Base-by-base conservation (phyloP, 2,329 filamentous ascomycete species). In the Phyllosticta citrichinensis region DNA sequence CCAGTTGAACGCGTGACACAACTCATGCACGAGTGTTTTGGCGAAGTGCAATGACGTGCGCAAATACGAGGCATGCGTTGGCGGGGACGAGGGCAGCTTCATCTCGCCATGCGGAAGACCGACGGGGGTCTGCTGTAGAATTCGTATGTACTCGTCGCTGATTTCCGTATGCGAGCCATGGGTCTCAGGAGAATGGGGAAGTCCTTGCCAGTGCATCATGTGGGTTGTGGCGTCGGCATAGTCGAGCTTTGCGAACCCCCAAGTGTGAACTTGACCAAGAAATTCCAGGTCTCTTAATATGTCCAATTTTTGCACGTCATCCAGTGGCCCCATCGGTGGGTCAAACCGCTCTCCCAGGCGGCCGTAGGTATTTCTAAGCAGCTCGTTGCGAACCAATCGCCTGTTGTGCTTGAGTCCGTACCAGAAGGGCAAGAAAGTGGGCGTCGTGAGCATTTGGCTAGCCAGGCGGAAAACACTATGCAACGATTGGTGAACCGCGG, bases 11-110 rank as follows among this genome's bases (percentile, higher is more conserved):
- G 53, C 61, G 22, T 62, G 56, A 25, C 56, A 62, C 10, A 62
- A 24, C 53, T 62, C 61, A 25, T 62, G 57, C 47, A 62, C 57
- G n/a, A 62, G n/a, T 5, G 50, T 62, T 27, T 62, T 62, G 11
- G 61, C 57, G 11, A 62, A 57, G 50, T 62, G 61, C 30, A 62
- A 62, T 20, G 50, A 51, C 19, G 52, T 60, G 35, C 61, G 56
- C 19, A 52, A 19, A 47, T 52, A 52, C 24, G 52, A 60, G 10
- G 47, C 56, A 8, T 14, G n/a, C 4, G 61, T 60, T 14, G 61
- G 59, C 59, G 30, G n/a, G 59, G 35, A 54, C 19, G 3, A n/a
- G 40, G 40, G 17, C 17, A n/a, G 6, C 2, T 47, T 47, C 12
- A 47, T 47, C 40, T 8, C 14, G 6, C 40, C 40, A 8, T 12